A percentile compares a stretch with the other conserved stretches of the same genome.
phyloP scores from a whole-genome alignment of 1,139 yeast species.

The Geotrichum histeridarum region DNA sequence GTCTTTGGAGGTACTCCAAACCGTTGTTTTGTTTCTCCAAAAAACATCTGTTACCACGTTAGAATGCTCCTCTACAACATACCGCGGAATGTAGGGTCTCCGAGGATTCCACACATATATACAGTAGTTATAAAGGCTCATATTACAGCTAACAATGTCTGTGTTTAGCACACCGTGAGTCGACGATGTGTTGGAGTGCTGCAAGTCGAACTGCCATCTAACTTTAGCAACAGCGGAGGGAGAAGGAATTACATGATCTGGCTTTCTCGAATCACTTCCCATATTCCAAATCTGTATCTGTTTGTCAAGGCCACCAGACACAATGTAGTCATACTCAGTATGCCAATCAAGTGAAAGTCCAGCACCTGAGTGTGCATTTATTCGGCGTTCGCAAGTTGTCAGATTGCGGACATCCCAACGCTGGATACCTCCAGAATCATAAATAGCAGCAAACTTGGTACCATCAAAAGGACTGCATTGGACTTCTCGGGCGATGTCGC shows the following conservation, averaged over 20 bases:
- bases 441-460: conserved; percentile 60
- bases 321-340: conserved; percentile 72
- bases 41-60: conserved; percentile 48
- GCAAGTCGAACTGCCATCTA: conserved; percentile 50
- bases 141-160: conserved; percentile 70
- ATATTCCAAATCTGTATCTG: conserved; percentile 76
- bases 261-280: conserved; percentile 45
- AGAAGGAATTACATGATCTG: conserved; percentile 68
- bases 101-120: conserved; percentile 68
- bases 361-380: conserved; percentile 89
- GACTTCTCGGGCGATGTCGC: conserved; percentile 42
- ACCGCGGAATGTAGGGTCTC: conserved; percentile 70
- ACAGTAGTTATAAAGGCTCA: conserved; percentile 65
- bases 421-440: conserved; percentile 83
- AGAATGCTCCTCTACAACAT: conserved; percentile 52
- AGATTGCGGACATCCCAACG: conserved; percentile 72
- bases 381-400: conserved; percentile 50
- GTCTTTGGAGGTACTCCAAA: conserved; percentile 52
- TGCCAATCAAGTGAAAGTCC: conserved; percentile 88
- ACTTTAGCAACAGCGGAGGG: conserved; percentile 75
- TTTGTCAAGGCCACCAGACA: conserved; percentile 91
- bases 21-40: conserved; percentile 48
- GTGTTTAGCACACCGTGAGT: conserved; percentile 22
- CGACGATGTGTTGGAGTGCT: conserved; percentile 18
- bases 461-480: conserved; percentile 41